Base-by-base conservation (phyloP, 2,329 filamentous ascomycete species). In the Fusarium sarcochroum region DNA sequence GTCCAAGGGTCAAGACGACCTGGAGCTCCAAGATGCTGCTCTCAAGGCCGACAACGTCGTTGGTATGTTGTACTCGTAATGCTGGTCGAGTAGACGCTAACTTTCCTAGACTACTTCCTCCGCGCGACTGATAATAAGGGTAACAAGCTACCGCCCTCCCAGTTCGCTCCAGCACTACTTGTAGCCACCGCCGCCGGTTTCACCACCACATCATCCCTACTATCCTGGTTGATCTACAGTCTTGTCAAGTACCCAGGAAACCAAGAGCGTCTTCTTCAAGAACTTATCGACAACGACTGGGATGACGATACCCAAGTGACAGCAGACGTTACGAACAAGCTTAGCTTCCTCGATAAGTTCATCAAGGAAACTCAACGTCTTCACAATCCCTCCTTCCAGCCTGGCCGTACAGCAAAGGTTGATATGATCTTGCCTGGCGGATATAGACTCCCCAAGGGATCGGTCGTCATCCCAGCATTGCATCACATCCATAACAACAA, bases 351-450 rank as follows among this genome's bases (percentile, higher is more conserved):
- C 3, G 86, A 89, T 72, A 83, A 84, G 37, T 88, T 84, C 74
- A 77, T 90, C 80, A 89, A 90, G 73, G 88, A 90, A 72, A 87
- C 83, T 0, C 87, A 87, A 67, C 83, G 88, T 3, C 78, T 80
- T 1, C 87, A 90, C 77, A 89, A 87, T 73, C 85, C 88, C 0
- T 87, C 85, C 0, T 90, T 85, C 77, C 88, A 90, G 68, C 85
- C 88, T 0, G 88, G 79, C 1, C 86, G 88, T n/a, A 90, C 85
- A 0, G 79, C 87, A 3, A 85, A 84, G 65, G 76, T 77, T 3
- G 87, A 90, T 70, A 76, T 87, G 55, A 80, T 90, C 35, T 75
- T 90, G 0, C 88, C 88, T 0, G 88, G 87, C 0, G 88, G 87
- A 0, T 90, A 88, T 77, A 81, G 79, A 53, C 71, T 90, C 0